Evolutionary conservation across 208 protist genomes (phyloP).

Genomic region (Porcisia hertigi): DNA sequence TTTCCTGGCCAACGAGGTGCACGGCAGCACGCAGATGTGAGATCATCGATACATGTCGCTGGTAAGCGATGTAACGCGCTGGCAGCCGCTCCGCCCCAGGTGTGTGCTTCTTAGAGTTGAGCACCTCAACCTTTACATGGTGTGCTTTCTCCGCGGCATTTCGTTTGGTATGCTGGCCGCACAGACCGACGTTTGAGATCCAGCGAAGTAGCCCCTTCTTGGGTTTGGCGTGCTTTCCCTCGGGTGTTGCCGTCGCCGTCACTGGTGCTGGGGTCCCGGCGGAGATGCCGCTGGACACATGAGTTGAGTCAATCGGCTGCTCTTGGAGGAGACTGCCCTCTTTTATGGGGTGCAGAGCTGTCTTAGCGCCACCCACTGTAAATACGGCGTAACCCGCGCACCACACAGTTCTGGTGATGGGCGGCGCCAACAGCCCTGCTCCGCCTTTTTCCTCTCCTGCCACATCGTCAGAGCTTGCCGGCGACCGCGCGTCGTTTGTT

Average conservation of each 20-base stretch:
- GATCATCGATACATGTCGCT: slow-evolving; percentile 55
- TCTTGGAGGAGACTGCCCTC: slow-evolving; percentile 54
- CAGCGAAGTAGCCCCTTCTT: not conserved
- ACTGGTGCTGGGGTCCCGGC: not conserved
- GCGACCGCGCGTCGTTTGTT: slow-evolving; percentile 10
- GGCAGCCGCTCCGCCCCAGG: slow-evolving; percentile 35
- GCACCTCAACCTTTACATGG: slow-evolving; percentile 35
- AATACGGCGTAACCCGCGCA: slow-evolving; percentile 71
- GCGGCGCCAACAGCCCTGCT: slow-evolving; percentile 5
- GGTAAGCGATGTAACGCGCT: slow-evolving; percentile 42
- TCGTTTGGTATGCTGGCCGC: slow-evolving; percentile 22
- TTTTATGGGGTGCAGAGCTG: slow-evolving; percentile 34
- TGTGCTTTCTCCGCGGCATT: slow-evolving; percentile 21
- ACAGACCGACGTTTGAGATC: not conserved
- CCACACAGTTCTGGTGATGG: slow-evolving; percentile 38
- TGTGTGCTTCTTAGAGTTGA: slow-evolving; percentile 30
- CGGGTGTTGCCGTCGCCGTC: no score
- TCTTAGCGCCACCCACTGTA: slow-evolving; percentile 26
- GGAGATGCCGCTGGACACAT: not conserved
- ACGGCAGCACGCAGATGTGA: slow-evolving; percentile 55
- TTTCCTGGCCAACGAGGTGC: slow-evolving; percentile 29
- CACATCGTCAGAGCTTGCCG: not conserved
- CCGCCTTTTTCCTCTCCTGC: not conserved
- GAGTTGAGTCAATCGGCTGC: not conserved
- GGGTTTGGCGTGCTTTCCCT: not conserved